phyloP scores from a whole-genome alignment of 2,329 filamentous ascomycete species.

The Paraconiothyrium sp. region DNA sequence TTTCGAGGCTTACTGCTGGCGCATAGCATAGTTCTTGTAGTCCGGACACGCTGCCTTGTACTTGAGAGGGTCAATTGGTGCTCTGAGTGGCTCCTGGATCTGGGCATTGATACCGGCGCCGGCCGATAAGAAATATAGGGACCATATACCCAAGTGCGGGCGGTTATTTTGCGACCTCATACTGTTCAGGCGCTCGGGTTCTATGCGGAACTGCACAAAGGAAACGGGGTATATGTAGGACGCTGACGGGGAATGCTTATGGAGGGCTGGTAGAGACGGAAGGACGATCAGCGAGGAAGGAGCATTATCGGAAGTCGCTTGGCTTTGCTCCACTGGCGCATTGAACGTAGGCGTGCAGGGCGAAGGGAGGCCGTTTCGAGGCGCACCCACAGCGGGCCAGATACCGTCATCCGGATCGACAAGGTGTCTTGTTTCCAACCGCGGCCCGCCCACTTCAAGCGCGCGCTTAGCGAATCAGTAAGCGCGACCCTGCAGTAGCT shows the following conservation, averaged over 20 bases:
- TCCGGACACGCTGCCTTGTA: constrained; percentile 68
- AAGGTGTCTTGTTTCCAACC: constrained; percentile 26
- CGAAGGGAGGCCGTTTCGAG: neutral
- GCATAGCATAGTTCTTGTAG: constrained; percentile 68
- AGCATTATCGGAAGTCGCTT: constrained; percentile 22
- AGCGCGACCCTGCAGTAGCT: constrained; percentile 11
- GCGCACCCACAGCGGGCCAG: neutral
- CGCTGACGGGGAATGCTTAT: constrained; percentile 7
- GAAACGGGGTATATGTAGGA: neutral
- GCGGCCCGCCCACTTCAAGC: constrained; percentile 28
- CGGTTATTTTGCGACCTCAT: constrained; percentile 30
- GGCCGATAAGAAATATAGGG: constrained; percentile 12
- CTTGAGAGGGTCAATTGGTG: constrained; percentile 43
- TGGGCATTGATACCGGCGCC: constrained; percentile 23
- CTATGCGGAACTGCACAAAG: neutral
- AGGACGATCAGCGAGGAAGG: constrained; percentile 28
- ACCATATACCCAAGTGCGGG: constrained; percentile 25
- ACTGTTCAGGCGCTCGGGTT: neutral
- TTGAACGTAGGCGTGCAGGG: constrained; percentile 5
- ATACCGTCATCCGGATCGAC: constrained; percentile 16
- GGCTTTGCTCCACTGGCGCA: neutral
- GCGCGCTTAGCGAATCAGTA: constrained; percentile 25
- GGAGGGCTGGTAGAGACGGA: neutral
- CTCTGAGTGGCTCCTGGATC: constrained; percentile 43
- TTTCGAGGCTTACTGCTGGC: constrained; percentile 63